Conservation (phyloP, 2,329 filamentous ascomycete species). For the Xylariales sp. region DNA sequence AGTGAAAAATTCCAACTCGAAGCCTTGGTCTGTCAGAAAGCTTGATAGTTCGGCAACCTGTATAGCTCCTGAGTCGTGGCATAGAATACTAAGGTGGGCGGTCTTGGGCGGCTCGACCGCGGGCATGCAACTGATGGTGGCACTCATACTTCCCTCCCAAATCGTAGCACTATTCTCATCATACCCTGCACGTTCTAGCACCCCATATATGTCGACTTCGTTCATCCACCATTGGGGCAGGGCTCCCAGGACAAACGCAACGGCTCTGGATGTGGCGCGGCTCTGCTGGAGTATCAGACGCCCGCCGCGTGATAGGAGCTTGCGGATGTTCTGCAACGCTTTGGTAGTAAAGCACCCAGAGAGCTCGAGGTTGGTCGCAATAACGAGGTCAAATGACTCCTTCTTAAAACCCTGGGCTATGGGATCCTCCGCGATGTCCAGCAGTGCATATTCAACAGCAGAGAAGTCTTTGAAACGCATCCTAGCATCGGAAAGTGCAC, state of each 20-base stretch:
- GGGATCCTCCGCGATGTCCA: neutral
- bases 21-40: neutral
- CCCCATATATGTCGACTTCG: neutral
- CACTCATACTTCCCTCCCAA: too few relatives aligned
- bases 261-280: neutral
- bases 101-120: neutral
- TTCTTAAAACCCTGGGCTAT: neutral
- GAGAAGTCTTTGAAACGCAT: neutral
- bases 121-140: too few relatives aligned
- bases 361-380: neutral
- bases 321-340: neutral
- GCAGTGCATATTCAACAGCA: neutral
- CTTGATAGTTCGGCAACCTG: neutral
- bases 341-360: neutral
- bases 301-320: neutral
- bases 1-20: neutral
- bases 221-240: neutral
- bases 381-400: neutral
- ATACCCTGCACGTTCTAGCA: too few relatives aligned
- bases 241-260: neutral
- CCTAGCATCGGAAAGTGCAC: neutral
- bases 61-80: neutral
- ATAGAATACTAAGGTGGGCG: neutral
- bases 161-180: too few relatives aligned
- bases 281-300: neutral